These are phyloP conservation scores for Starmerella apicola DNA, from an alignment of 805 yeast genomes.

Conservation along the genomic window DNA sequence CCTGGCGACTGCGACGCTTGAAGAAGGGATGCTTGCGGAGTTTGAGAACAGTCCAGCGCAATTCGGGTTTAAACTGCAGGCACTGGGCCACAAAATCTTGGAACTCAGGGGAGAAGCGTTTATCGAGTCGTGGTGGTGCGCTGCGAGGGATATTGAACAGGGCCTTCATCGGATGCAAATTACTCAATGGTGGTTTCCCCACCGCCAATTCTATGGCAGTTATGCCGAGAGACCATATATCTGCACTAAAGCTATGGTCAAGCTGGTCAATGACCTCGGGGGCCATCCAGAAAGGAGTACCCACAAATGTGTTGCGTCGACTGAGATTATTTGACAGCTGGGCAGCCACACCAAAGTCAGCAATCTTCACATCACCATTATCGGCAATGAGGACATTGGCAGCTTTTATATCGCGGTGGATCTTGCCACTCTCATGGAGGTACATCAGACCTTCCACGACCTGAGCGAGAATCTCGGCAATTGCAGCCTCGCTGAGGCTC, in stretches of 20 bases:
- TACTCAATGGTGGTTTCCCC: constrained; percentile 59
- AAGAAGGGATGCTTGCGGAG: constrained; percentile 57
- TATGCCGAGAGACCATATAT: constrained; percentile 70
- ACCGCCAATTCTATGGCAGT: constrained; percentile 60
- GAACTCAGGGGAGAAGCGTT: constrained; percentile 36
- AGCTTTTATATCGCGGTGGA: constrained; percentile 89
- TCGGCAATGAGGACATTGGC: constrained; percentile 71
- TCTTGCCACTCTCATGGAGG: constrained; percentile 56
- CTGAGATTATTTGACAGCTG: constrained; percentile 48
- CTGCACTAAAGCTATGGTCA: constrained; percentile 57
- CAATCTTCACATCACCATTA: constrained; percentile 68
- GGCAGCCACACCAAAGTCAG: constrained; percentile 95
- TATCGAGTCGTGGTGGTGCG: constrained; percentile 34
- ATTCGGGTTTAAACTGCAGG: constrained; percentile 53
- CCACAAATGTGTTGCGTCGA: constrained; percentile 36
- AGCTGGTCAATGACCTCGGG: constrained; percentile 94
- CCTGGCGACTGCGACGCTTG: constrained; percentile 10
- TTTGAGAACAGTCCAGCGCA: constrained; percentile 51
- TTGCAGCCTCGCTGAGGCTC: constrained; percentile 43
- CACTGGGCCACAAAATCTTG: constrained; percentile 60
- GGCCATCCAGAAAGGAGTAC: constrained; percentile 88
- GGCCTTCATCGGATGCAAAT: constrained; percentile 43
- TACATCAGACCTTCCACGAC: constrained; percentile 50
- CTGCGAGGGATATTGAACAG: constrained; percentile 39
- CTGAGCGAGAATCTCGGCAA: constrained; percentile 43